phyloP scores from a whole-genome alignment of 257 asterid genomes.

The Coffea canephora region DNA sequence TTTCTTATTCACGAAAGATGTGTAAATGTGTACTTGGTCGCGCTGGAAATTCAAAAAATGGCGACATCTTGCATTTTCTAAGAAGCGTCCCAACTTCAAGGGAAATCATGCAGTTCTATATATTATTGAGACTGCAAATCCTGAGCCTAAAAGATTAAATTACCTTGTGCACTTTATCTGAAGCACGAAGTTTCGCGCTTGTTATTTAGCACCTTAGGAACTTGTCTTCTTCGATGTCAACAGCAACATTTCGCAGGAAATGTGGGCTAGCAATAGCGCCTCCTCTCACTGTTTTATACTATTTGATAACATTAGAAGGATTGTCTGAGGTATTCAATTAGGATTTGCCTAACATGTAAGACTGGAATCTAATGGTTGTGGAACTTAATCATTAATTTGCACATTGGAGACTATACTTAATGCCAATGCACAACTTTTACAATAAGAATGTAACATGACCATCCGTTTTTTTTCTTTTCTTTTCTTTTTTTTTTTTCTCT shows the following conservation, averaged over 20 bases:
- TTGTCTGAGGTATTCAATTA: not conserved
- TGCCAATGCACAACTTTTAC: not conserved
- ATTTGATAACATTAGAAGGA: not conserved
- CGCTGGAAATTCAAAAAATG: not conserved
- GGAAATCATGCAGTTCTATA: not conserved
- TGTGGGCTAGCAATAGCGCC: not conserved
- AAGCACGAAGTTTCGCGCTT: not conserved
- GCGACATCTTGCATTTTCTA: constrained; percentile 4
- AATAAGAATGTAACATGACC: not conserved
- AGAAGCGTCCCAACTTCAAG: constrained; percentile 10
- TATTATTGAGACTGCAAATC: not conserved
- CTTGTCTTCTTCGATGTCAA: constrained; percentile 12
- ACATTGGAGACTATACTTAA: no score
- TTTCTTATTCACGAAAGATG: not conserved
- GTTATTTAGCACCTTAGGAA: not conserved
- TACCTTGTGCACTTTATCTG: not conserved
- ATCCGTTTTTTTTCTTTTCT: not conserved
- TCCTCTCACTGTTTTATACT: not conserved
- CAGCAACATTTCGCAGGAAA: constrained; percentile 2
- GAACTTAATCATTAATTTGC: no score
- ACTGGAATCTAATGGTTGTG: no score
- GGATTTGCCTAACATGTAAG: not conserved
- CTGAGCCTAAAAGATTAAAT: not conserved
- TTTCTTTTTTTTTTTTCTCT: no score
- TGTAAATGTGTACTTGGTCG: not conserved